Evolutionary conservation across 192 early-diverging fungal species (phyloP), one percentile per base, ranked within the genome.

Genomic region (Funneliformis mosseae): DNA sequence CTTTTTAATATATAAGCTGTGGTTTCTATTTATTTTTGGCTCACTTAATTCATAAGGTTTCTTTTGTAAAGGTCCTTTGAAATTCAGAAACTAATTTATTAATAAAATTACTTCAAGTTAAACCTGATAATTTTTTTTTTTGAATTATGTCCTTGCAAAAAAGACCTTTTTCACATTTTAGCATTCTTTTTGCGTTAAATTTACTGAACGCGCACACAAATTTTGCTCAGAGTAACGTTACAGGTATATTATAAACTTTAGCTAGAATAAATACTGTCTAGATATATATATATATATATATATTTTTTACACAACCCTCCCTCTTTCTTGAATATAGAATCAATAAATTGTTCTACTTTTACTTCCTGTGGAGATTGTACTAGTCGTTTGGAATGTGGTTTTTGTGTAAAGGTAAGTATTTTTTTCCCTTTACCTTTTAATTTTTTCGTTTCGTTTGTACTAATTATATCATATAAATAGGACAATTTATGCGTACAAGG

Each of bases 401-500:
- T 71, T 21, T 79, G 78, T 79, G 68, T 69, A 8, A 60, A 27
- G 7, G 78, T 79, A 27, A 43, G 78, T 42, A 23, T 41, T 38
- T 16, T 4, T 33, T 33, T 33, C 8, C 8, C 28, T 28, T 10
- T 67, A 27, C 10, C 27, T 67, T 63, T 63, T 27, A 61, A 5
- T 61, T 3, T 67, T 67, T 46, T 10, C 21, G 21, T 74, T 27
- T n/a, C 21, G 11, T n/a, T 27, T 21, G 25, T 43, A 21, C 16
- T 59, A 60, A 46, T n/a, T 42, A 43, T 42, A 14, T 73, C 45
- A 6, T 10, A 45, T 5, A 25, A 46, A 25, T 73, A 60, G 50
- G 71, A 48, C 71, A 3, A 28, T 21, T 23, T 41, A 71, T 79
- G 78, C 27, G 78, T 79, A 27, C 78, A 71, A 79, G 78, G 48